Evolutionary conservation across 139 green algal species (phyloP).

Genomic region (Asterochloris sp.): DNA sequence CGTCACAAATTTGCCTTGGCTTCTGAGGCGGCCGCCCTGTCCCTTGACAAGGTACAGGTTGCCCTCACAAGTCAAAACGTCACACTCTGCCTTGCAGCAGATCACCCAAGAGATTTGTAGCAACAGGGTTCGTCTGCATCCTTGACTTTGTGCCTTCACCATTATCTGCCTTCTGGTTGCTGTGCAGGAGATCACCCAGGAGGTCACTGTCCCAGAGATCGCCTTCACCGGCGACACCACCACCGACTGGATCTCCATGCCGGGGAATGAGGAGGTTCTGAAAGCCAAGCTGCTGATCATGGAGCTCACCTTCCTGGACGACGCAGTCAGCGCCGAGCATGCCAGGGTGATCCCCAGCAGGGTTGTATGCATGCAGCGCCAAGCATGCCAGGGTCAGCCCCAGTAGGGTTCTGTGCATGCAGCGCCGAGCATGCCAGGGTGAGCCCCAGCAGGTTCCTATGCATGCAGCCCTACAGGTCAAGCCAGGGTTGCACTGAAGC

Average conservation of each 20-base stretch:
- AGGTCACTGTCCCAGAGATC: slow-evolving; percentile 57
- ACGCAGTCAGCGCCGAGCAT: slow-evolving; percentile 37
- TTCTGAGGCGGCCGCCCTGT: neutral
- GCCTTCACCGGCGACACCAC: slow-evolving; percentile 88
- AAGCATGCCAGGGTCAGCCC: slow-evolving; percentile 41
- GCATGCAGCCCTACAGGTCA: slow-evolving; percentile 11
- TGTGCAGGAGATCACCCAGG: slow-evolving; percentile 48
- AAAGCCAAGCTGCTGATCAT: slow-evolving; percentile 66
- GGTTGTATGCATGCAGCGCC: slow-evolving; percentile 23
- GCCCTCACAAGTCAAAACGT: neutral
- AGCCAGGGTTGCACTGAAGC: too few species aligned
- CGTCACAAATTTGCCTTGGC: too few species aligned
- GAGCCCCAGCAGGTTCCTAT: neutral
- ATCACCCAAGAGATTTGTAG: neutral
- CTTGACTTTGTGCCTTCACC: neutral
- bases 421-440: slow-evolving; percentile 35
- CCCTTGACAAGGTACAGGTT: too few species aligned
- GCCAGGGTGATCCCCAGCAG: slow-evolving; percentile 40
- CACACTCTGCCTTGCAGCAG: neutral
- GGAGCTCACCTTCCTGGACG: slow-evolving; percentile 68
- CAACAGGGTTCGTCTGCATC: neutral
- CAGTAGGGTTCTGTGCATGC: too few species aligned
- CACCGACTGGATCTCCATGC: slow-evolving; percentile 48
- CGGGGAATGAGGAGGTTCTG: slow-evolving; percentile 44
- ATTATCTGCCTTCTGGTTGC: too few species aligned